Evolutionary conservation across 352 stramenopile species (phyloP).

Genomic region (Pythium guiyangense): DNA sequence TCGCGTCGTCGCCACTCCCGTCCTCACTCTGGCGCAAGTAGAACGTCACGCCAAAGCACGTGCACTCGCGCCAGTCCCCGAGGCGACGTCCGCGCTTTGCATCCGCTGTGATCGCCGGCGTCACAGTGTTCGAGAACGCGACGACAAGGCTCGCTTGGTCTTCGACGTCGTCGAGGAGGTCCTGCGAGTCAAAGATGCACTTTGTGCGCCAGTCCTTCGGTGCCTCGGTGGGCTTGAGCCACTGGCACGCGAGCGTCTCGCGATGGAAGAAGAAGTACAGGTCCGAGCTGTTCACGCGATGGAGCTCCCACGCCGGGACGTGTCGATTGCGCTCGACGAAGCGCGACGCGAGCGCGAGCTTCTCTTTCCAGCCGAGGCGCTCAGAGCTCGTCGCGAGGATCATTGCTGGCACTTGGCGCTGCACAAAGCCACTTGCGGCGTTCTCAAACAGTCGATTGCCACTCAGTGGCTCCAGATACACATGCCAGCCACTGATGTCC

Average conservation of each 20-base stretch:
- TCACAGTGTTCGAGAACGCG: conserved; percentile 36
- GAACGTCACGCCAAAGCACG: conserved; percentile 45
- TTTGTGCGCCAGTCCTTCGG: conserved; percentile 46
- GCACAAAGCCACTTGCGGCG: conserved; percentile 46
- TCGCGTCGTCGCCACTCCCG: not conserved
- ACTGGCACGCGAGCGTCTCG: conserved; percentile 44
- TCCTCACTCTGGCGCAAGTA: conserved; percentile 34
- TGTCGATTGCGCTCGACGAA: conserved; percentile 54
- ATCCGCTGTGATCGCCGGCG: conserved; percentile 31
- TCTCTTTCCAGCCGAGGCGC: conserved; percentile 66
- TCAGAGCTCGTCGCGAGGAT: conserved; percentile 24
- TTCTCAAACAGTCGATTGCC: conserved; percentile 67
- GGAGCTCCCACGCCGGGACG: conserved; percentile 50
- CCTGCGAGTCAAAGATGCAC: conserved; percentile 43
- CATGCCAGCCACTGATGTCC: conserved; percentile 29
- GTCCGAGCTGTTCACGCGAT: conserved; percentile 47
- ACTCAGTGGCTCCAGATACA: conserved; percentile 51
- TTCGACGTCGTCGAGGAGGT: conserved; percentile 41
- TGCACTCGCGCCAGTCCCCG: conserved; percentile 51
- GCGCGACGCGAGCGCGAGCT: conserved; percentile 31
- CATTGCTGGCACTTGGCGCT: conserved; percentile 49
- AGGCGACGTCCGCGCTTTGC: conserved; percentile 32
- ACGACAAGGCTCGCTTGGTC: conserved; percentile 39
- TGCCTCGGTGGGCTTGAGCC: conserved; percentile 37
- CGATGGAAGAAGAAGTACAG: conserved; percentile 79